These are phyloP conservation scores for Rhodotorula graminis DNA, from an alignment of 768 basidiomycete genomes.

Conservation along the genomic window DNA sequence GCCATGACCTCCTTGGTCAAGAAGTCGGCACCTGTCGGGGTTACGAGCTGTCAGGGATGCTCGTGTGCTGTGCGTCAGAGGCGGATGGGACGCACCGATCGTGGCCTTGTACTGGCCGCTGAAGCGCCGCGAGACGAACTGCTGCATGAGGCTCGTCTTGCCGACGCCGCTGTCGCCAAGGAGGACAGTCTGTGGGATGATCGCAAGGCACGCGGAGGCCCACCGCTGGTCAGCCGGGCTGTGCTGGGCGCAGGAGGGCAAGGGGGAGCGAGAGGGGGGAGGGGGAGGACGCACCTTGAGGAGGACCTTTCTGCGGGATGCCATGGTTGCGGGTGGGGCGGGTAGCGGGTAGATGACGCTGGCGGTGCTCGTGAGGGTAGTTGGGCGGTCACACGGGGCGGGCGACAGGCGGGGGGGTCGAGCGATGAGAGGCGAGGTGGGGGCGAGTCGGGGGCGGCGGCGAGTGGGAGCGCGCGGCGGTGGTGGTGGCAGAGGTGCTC, in stretches of 20 bases:
- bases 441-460: neutral
- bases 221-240: conserved; percentile 4
- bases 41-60: too few species aligned
- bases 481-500: too few species aligned
- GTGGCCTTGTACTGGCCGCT: conserved; percentile 99
- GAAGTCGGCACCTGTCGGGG: conserved; percentile 64
- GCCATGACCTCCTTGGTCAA: conserved; percentile 98
- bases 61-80: too few species aligned
- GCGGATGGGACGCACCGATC: conserved; percentile 55
- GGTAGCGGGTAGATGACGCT: too few species aligned
- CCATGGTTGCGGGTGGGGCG: conserved; percentile 33
- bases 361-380: too few species aligned
- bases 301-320: conserved; percentile 51
- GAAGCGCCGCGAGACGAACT: conserved; percentile 99
- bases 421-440: neutral
- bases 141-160: conserved; percentile 99
- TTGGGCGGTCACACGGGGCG: too few species aligned
- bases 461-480: neutral
- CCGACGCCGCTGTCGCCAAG: conserved; percentile 92
- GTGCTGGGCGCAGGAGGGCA: too few species aligned
- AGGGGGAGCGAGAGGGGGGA: neutral
- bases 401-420: too few species aligned
- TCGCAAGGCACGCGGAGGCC: too few species aligned
- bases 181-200: conserved; percentile 62
- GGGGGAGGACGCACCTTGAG: conserved; percentile 47